Conservation (phyloP, 2,329 filamentous ascomycete genomes). For the Fusarium chaquense region DNA sequence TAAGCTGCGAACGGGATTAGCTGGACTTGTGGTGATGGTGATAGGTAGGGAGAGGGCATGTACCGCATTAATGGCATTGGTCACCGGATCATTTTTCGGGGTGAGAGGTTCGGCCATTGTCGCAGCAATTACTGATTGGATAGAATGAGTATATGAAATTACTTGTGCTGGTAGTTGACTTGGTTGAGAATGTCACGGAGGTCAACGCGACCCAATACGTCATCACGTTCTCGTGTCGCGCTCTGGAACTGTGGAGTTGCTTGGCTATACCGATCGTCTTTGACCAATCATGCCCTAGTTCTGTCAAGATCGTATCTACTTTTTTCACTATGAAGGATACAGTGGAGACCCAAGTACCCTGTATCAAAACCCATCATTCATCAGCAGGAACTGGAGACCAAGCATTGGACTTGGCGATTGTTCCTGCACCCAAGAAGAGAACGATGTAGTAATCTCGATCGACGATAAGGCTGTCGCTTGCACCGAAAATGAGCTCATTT, state of each 20-base stretch:
- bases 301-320: background rate
- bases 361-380: background rate
- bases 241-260: background rate
- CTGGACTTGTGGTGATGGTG: too few species aligned
- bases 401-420: background rate
- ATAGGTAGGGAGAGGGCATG: too few species aligned
- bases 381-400: background rate
- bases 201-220: background rate
- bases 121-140: background rate
- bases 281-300: background rate
- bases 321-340: background rate
- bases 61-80: background rate
- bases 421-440: background rate
- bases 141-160: background rate
- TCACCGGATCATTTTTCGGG: background rate
- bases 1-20: background rate
- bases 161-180: background rate
- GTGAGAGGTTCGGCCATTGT: background rate
- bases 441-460: background rate
- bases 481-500: background rate
- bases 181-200: too few species aligned
- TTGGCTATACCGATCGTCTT: background rate
- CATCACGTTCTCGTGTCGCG: background rate
- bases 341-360: background rate
- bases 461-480: background rate